Evolutionary conservation across 257 asterid genomes (phyloP).

Genomic region (Parsonsia alboflavescens): DNA sequence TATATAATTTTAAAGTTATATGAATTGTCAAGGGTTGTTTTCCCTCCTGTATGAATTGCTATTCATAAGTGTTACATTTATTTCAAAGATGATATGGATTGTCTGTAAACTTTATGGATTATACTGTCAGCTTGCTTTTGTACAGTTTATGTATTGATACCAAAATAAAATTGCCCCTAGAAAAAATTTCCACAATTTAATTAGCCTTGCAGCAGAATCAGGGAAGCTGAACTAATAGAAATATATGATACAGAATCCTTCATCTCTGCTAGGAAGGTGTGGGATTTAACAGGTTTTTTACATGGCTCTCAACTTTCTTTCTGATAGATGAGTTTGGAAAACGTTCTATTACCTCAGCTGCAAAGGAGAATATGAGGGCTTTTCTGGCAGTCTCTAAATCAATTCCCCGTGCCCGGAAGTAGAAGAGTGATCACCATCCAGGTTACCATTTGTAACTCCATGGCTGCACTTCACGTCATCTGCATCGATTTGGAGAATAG

Average conservation of each 20-base stretch:
- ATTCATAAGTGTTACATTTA: no score
- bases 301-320: conserved; percentile 53
- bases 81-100: no score
- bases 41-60: no score
- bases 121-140: no score
- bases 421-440: conserved; percentile 80
- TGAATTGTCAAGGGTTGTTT: no score
- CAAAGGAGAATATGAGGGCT: conserved; percentile 79
- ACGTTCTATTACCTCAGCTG: conserved; percentile 70
- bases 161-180: no score
- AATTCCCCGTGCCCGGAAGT: conserved; percentile 86
- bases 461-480: conserved; percentile 92
- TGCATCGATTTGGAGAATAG: conserved; percentile 91
- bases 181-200: background rate
- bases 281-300: conserved; percentile 50
- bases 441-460: conserved; percentile 92
- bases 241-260: background rate
- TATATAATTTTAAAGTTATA: no score
- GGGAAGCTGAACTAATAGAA: background rate
- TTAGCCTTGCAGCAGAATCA: background rate
- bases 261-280: conserved; percentile 33
- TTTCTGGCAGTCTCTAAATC: conserved; percentile 63
- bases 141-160: no score
- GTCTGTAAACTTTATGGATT: no score
- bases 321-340: conserved; percentile 43